Evolutionary conservation across 2,329 filamentous ascomycete species (phyloP), one percentile per base, ranked within the genome.

Genomic region (Drechmeria coniospora): DNA sequence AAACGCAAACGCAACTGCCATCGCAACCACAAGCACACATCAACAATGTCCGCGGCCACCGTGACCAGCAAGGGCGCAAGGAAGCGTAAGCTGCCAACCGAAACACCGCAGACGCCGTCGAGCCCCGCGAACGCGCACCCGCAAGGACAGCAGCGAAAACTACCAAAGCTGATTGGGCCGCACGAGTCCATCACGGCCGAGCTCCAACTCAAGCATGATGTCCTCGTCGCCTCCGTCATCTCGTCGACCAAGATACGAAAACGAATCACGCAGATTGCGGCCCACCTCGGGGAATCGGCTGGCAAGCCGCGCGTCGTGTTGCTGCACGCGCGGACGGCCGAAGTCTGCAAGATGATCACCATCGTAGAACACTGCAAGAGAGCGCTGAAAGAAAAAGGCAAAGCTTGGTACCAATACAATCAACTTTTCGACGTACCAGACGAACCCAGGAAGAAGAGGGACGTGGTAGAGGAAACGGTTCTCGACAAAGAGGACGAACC

Each of bases 331-430:
- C 60, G 61, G 13, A 53, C 62, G 1, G 34, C 46, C 8, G 63
- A 70, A 3, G 61, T 68, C 2, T 61, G 60, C 49, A 84, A 83
- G 49, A 57, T 81, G 41, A 67, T 81, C 39, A 75, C 68, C 4
- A 64, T 82, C 25, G 62, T 63, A 24, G 78, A 83, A 49, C 72
- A 79, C 21, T 63, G 61, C 31, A 76, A 77, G 47, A 54, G 65
- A 21, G 54, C 70, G 25, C 50, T 78, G 28, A 52, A 42, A 18
- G 56, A 60, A 27, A 49, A 55, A 22, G 57, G 56, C 4, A 56
- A 53, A 33, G 38, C 51, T 26, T 71, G 63, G 59, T 68, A 53
- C 32, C 68, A 70, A 45, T 73, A 69, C 46, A 73, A 73, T 34
- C 54, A 63, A 29, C 49, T 72, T 9, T 68, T 65, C 39, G 59